Evolutionary conservation across 441 rosid genomes (phyloP).

Genomic region (Jatropha podagrica): DNA sequence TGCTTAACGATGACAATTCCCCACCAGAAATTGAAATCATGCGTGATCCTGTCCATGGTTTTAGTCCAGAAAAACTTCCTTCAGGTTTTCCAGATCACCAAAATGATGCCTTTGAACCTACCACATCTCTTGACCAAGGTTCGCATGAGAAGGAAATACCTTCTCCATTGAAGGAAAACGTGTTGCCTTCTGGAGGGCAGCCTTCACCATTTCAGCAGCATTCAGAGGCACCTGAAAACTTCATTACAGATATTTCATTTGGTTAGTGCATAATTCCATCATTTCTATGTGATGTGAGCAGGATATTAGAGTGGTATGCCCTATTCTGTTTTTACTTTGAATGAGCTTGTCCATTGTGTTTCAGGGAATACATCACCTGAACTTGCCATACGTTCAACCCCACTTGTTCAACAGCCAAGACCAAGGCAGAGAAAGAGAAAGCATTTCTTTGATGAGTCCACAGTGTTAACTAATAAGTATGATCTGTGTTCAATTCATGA

Average conservation of each 20-base stretch:
- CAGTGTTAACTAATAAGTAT: conserved; percentile 72
- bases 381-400: conserved; percentile 53
- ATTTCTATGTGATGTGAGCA: conserved; percentile 10
- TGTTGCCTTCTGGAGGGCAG: conserved; percentile 36
- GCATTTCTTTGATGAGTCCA: conserved; percentile 48
- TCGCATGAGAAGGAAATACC: conserved; percentile 39
- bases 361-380: conserved; percentile 57
- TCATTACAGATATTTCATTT: conserved; percentile 25
- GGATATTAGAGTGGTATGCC: conserved; percentile 3
- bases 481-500: conserved; percentile 17
- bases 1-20: conserved; percentile 25
- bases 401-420: conserved; percentile 47
- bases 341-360: conserved; percentile 16
- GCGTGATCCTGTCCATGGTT: conserved; percentile 46
- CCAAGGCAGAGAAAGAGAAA: conserved; percentile 54
- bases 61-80: conserved; percentile 31
- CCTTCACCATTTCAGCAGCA: conserved; percentile 42
- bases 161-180: conserved; percentile 43
- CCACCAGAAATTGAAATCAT: conserved; percentile 53
- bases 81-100: conserved; percentile 25
- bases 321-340: background rate
- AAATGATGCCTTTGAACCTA: conserved; percentile 26
- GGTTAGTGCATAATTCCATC: conserved; percentile 50
- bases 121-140: conserved; percentile 28
- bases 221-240: conserved; percentile 36